Conservation (phyloP, 331 rosid species). For the Dryas integrifolia region DNA sequence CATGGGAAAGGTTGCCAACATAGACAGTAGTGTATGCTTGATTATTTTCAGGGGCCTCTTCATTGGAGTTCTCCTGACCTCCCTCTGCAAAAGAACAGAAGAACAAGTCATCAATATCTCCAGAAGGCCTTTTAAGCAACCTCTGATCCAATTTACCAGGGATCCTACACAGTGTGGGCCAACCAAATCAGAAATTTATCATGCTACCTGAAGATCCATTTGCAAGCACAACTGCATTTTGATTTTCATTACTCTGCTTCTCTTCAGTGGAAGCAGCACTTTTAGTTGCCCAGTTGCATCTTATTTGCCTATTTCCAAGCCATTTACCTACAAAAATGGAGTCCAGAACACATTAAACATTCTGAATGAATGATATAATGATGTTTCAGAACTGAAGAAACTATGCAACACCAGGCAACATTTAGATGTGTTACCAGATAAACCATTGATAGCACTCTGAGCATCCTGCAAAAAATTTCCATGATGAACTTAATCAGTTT, state of each 20-base stretch:
- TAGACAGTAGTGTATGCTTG: slow-evolving; percentile 78
- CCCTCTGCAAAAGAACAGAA: slow-evolving; percentile 43
- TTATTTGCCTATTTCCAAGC: slow-evolving; percentile 83
- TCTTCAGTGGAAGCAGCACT: slow-evolving; percentile 57
- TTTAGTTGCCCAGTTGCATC: slow-evolving; percentile 85
- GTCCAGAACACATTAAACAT: slow-evolving; percentile 1
- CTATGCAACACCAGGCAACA: not conserved
- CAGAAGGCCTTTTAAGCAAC: slow-evolving; percentile 8
- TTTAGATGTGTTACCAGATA: slow-evolving; percentile 52
- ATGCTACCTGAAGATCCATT: slow-evolving; percentile 51
- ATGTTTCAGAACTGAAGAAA: not conserved
- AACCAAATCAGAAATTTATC: not conserved
- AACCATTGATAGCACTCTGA: slow-evolving; percentile 77
- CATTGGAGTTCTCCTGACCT: slow-evolving; percentile 53
- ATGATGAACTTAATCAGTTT: slow-evolving; percentile 22
- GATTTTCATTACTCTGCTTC: slow-evolving; percentile 52
- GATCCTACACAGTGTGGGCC: slow-evolving; percentile 5
- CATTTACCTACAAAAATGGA: slow-evolving; percentile 50
- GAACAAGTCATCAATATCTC: not conserved
- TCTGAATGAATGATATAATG: not conserved
- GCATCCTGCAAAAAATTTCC: slow-evolving; percentile 58
- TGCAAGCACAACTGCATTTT: slow-evolving; percentile 62
- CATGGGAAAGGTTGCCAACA: slow-evolving; percentile 84
- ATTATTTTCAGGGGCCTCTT: slow-evolving; percentile 68
- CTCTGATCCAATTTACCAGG: not conserved